Percentiles rank a stretch among this genome's conserved stretches.
These are phyloP conservation scores for Byssochlamys sp. DNA, from an alignment of 2,329 filamentous ascomycete species.

Conservation along the genomic window DNA sequence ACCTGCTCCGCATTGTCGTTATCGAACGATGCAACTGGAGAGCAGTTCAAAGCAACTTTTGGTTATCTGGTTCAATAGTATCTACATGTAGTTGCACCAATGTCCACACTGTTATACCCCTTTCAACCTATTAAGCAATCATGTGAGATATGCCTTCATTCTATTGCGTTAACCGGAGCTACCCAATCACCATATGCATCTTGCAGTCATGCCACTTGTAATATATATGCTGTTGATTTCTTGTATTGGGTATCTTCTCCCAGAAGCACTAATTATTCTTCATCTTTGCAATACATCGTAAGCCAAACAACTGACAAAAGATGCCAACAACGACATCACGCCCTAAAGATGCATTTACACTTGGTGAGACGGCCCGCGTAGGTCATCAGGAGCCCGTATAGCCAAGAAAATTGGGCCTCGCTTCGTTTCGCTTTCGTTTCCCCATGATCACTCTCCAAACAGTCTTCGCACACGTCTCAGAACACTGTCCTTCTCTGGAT, in stretches of 20 bases:
- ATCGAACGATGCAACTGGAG: not conserved
- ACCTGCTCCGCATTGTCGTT: not conserved
- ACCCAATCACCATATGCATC: not conserved
- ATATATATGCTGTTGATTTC: not conserved
- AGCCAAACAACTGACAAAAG: constrained; percentile 2
- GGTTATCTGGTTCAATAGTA: not conserved
- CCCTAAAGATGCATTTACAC: not conserved
- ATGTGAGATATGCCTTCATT: too few relatives aligned
- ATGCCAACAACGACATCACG: not conserved
- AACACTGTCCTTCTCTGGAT: constrained; percentile 97
- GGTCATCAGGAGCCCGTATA: not conserved
- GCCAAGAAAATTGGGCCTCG: not conserved
- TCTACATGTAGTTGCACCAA: not conserved
- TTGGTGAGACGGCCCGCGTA: not conserved
- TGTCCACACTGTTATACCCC: not conserved
- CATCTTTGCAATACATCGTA: not conserved
- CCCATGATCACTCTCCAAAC: constrained; percentile 46
- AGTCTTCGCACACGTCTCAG: constrained; percentile 71
- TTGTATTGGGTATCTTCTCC: not conserved
- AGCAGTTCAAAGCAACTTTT: not conserved
- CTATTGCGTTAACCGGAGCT: too few relatives aligned
- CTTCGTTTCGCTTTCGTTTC: not conserved
- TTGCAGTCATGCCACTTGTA: not conserved
- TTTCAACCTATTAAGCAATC: too few relatives aligned
- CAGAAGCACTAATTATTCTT: not conserved